These are phyloP conservation scores for Senna tora DNA, from an alignment of 306 rosid genomes.

Conservation along the genomic window DNA sequence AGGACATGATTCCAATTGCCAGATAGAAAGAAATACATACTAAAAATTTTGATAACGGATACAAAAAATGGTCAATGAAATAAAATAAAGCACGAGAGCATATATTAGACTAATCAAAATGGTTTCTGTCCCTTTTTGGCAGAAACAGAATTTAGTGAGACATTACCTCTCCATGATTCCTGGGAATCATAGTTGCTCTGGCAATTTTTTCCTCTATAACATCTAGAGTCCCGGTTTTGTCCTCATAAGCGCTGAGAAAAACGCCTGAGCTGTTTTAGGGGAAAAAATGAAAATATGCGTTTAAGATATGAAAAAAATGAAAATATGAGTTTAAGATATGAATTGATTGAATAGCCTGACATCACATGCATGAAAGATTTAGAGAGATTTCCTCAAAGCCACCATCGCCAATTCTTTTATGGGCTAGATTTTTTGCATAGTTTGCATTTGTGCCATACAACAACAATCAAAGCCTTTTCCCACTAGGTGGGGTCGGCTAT, in stretches of 20 bases:
- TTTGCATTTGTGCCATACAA: constrained; percentile 1
- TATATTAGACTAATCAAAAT: neutral
- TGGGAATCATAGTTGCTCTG: constrained; percentile 80
- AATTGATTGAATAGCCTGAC: constrained; percentile 17
- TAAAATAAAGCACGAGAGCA: constrained; percentile 20
- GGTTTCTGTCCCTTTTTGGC: neutral
- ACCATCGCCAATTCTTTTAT: constrained; percentile 15
- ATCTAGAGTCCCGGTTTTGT: constrained; percentile 64
- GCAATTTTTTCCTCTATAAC: constrained; percentile 87
- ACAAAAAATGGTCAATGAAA: constrained; percentile 10
- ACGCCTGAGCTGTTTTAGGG: constrained; percentile 77
- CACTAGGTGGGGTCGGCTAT: no score
- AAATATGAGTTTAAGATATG: constrained; percentile 30
- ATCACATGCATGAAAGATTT: constrained; percentile 19
- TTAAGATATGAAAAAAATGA: constrained; percentile 16
- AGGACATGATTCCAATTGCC: constrained; percentile 18
- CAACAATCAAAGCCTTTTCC: no score
- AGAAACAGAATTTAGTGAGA: neutral
- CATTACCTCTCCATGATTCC: constrained; percentile 81
- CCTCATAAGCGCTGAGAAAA: constrained; percentile 73
- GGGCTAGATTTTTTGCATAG: constrained; percentile 13
- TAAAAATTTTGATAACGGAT: constrained; percentile 13
- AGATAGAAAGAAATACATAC: constrained; percentile 13
- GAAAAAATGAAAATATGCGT: constrained; percentile 28
- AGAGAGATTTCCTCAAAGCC: constrained; percentile 27